Conservation (phyloP, 2,329 filamentous ascomycete genomes). For the Volutella citrinella region DNA sequence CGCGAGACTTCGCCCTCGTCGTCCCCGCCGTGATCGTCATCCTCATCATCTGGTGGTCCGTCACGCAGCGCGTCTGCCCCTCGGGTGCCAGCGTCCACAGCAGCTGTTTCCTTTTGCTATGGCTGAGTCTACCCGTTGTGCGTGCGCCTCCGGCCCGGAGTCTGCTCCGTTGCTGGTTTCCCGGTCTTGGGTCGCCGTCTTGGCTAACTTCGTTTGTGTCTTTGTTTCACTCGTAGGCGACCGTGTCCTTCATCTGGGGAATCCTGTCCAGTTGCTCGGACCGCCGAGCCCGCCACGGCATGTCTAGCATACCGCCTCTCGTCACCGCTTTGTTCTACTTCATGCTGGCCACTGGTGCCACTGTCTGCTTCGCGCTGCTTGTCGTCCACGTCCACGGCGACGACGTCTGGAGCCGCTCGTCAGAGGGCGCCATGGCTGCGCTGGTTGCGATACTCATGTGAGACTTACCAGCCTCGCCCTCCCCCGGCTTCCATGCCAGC, state of each 20-base stretch:
- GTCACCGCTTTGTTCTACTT: slow-evolving; percentile 17
- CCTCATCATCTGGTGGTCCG: slow-evolving; percentile 39
- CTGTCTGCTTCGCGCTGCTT: slow-evolving; percentile 19
- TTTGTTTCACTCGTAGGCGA: slow-evolving; percentile 8
- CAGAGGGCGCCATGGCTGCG: slow-evolving; percentile 19
- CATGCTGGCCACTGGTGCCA: slow-evolving; percentile 20
- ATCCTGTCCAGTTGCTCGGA: slow-evolving; percentile 19
- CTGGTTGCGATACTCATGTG: slow-evolving; percentile 23
- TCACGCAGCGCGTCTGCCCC: slow-evolving; percentile 18
- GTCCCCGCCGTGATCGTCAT: slow-evolving; percentile 35
- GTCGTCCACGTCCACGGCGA: slow-evolving; percentile 17
- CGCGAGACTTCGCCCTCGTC: slow-evolving; percentile 19
- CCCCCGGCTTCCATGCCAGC: too few relatives aligned
- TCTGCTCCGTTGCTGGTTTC: too few relatives aligned
- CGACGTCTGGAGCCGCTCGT: slow-evolving; percentile 12
- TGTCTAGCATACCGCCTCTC: slow-evolving; percentile 16
- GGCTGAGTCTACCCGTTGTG: slow-evolving; percentile 22
- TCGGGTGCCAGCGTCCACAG: slow-evolving; percentile 9
- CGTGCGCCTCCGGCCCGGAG: not conserved
- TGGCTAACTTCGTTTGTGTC: too few relatives aligned
- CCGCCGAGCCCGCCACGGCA: slow-evolving; percentile 15
- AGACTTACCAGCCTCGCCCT: too few relatives aligned
- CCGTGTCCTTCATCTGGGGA: slow-evolving; percentile 18
- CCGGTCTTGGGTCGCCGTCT: too few relatives aligned
- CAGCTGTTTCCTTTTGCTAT: slow-evolving; percentile 21